These are phyloP conservation scores for Diutina sp. DNA, from an alignment of 1,139 yeast genomes.

Conservation along the genomic window DNA sequence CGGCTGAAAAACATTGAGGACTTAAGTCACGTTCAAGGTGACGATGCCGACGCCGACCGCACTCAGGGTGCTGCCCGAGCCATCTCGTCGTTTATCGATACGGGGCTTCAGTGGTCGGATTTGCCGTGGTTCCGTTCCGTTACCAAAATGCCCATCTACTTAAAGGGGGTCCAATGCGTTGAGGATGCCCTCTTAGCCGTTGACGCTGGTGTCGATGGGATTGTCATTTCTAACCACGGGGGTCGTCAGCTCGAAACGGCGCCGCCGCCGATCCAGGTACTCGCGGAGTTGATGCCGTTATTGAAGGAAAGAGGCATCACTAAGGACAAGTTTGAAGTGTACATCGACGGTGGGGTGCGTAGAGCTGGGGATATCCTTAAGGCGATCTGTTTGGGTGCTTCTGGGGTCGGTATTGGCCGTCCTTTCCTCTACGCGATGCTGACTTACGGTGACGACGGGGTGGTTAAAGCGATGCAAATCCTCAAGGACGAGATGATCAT, in stretches of 20 bases:
- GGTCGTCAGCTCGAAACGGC: constrained; percentile 1
- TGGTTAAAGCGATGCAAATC: constrained; percentile 1
- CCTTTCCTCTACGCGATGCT: constrained; percentile 3
- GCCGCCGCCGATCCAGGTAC: not conserved
- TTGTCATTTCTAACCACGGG: constrained; percentile 2
- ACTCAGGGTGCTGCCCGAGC: constrained; percentile 85
- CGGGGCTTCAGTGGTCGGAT: constrained; percentile 43
- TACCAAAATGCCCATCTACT: constrained; percentile 2
- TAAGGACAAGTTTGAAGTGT: not conserved
- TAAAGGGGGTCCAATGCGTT: constrained; percentile 3
- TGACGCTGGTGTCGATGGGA: constrained; percentile 1
- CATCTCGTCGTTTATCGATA: constrained; percentile 66
- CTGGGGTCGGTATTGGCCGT: constrained; percentile 2
- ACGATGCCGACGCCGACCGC: constrained; percentile 43
- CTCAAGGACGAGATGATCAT: constrained; percentile 2
- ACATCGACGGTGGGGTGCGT: constrained; percentile 3
- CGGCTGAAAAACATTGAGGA: constrained; percentile 27
- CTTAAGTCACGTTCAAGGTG: constrained; percentile 42
- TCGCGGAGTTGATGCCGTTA: not conserved
- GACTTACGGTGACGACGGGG: constrained; percentile 3
- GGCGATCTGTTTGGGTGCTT: constrained; percentile 1
- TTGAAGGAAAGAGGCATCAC: not conserved
- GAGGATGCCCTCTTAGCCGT: constrained; percentile 1
- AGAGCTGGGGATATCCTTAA: constrained; percentile 2
- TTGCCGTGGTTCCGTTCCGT: constrained; percentile 9